phyloP scores from a whole-genome alignment of 306 rosid species.

The Inga oerstediana region DNA sequence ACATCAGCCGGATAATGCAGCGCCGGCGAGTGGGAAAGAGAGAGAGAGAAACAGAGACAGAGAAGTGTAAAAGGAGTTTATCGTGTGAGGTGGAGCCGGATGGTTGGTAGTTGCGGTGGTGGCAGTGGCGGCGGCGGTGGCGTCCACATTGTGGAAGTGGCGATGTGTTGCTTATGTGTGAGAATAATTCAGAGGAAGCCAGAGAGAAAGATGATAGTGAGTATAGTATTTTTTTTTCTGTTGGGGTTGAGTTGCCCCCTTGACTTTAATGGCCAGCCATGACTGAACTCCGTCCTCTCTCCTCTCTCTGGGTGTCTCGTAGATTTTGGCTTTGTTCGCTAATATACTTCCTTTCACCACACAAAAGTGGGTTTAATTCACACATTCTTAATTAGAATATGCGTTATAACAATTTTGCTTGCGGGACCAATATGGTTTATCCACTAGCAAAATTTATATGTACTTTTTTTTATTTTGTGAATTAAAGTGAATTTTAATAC shows the following conservation, averaged over 20 bases:
- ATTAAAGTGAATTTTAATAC: too few species aligned
- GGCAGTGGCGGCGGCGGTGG: not conserved
- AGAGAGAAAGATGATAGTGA: not conserved
- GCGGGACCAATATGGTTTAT: too few species aligned
- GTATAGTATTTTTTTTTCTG: not conserved
- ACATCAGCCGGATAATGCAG: constrained; percentile 15
- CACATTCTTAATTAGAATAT: not conserved
- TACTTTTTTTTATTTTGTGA: not conserved
- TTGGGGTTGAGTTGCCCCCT: not conserved
- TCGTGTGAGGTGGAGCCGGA: not conserved
- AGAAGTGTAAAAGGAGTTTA: not conserved
- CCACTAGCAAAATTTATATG: too few species aligned
- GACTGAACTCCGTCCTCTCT: not conserved
- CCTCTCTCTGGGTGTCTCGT: not conserved
- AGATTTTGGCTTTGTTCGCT: not conserved
- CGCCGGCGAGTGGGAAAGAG: not conserved
- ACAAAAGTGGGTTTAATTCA: not conserved
- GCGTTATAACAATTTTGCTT: not conserved
- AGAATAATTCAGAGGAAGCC: not conserved
- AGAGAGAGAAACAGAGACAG: not conserved
- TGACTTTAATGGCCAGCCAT: not conserved
- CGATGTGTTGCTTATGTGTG: not conserved
- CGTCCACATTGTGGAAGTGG: not conserved
- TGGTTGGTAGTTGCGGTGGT: not conserved
- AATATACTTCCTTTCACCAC: not conserved